Conservation (phyloP, 202 grass and related monocot genomes). For the Carex arenaria region DNA sequence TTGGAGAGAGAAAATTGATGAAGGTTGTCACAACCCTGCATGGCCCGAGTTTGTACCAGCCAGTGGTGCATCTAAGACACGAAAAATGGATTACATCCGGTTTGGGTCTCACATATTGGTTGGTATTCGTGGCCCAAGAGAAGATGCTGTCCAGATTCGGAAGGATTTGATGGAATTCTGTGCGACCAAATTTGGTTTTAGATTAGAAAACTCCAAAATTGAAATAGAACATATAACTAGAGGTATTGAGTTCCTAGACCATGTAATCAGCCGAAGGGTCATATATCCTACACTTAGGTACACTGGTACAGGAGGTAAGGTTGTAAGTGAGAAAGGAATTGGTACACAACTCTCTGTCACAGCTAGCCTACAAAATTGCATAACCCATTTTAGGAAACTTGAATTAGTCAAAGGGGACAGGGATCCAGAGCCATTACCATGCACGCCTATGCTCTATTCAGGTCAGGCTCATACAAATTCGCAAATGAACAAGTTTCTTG, state of each 20-base stretch:
- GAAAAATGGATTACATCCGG: slow-evolving; percentile 82
- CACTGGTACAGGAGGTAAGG: slow-evolving; percentile 58
- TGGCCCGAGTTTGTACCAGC: slow-evolving; percentile 95
- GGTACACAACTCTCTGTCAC: slow-evolving; percentile 82
- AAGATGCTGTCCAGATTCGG: slow-evolving; percentile 59
- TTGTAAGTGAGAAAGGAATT: slow-evolving; percentile 74
- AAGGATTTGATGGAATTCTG: slow-evolving; percentile 71
- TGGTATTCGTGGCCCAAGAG: slow-evolving; percentile 75
- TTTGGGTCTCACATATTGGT: slow-evolving; percentile 69
- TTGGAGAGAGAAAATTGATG: slow-evolving; percentile 54
- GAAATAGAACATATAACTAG: slow-evolving; percentile 91
- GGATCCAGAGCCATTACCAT: slow-evolving; percentile 67
- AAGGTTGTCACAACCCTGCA: slow-evolving; percentile 77
- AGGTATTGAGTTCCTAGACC: slow-evolving; percentile 88
- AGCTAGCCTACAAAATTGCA: slow-evolving; percentile 70
- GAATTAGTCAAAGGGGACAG: slow-evolving; percentile 87
- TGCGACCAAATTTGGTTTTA: slow-evolving; percentile 61
- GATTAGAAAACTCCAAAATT: slow-evolving; percentile 57
- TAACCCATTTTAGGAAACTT: slow-evolving; percentile 77
- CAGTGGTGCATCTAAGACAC: slow-evolving; percentile 48
- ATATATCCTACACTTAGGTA: slow-evolving; percentile 83
- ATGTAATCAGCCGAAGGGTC: slow-evolving; percentile 60
- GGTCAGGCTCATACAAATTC: slow-evolving; percentile 92
- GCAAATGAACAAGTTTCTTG: slow-evolving; percentile 97
- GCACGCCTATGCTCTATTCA: slow-evolving; percentile 79